Evolutionary conservation across 148 eudicot species (phyloP), one percentile per base, ranked within the genome.

Genomic region (Fagopyrum tataricum): DNA sequence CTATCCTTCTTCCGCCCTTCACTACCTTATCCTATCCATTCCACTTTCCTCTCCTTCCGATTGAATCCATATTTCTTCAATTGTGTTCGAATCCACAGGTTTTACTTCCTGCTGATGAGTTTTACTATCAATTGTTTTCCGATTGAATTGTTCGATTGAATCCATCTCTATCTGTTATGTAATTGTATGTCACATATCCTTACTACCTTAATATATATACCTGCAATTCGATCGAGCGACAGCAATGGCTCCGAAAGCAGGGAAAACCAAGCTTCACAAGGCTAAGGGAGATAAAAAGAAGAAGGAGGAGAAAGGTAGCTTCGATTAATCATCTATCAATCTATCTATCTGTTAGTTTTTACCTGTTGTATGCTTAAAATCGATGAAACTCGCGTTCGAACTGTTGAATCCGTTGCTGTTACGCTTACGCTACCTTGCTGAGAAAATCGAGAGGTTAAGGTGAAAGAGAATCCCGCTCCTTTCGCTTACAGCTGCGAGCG

Each of bases 241-340:
- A 46, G 2, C 43, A 64, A 94, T 94, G 98, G 97, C 98, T 83
- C 98, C 97, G 0, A 94, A 94, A 78, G 73, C 87, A 4, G 91
- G 97, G 14, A 94, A 94, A 44, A 49, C 93, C 1, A 94, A 89
- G 81, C 90, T 87, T 55, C 91, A 87, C 84, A 94, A 91, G 81
- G 78, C 89, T 12, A 94, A 94, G 78, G 98, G 97, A 62, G 98
- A 92, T 42, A 91, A 93, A 90, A 94, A 94, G 91, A 94, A 91
- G 82, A 94, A 94, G 69, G 98, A 94, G 75, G 98, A 94, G 82
- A 94, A 91, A 85, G 97, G 98, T 93, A 20, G 5, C 6, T 40
- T 47, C 26, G 18, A 10, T 43, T 15, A 14, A 2, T 7, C 2
- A 61, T 58, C 17, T 2, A 17, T 56, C 15, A 23, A 7, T 0